phyloP scores from a whole-genome alignment of 73 alveolate species.

The Paramecium pentaurelia region DNA sequence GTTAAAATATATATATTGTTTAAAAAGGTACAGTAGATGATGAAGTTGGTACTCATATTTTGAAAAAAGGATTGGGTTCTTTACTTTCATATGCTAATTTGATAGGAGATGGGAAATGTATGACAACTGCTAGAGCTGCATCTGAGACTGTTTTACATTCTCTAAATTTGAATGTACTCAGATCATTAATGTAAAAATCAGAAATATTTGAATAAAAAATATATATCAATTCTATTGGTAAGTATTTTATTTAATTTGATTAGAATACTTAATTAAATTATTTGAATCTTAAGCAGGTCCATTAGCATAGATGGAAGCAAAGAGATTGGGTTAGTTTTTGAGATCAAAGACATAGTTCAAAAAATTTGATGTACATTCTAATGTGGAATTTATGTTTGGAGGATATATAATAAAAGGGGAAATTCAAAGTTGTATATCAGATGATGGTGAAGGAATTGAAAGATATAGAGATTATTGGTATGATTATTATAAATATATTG shows the following conservation, averaged over 20 bases:
- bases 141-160: neutral
- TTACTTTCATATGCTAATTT: conserved; percentile 52
- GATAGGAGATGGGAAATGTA: neutral
- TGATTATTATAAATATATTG: neutral
- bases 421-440: neutral
- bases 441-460: conserved; percentile 13
- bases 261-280: neutral
- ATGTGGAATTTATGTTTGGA: conserved; percentile 33
- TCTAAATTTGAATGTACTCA: neutral
- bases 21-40: conserved; percentile 49
- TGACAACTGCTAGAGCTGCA: conserved; percentile 21
- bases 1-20: conserved; percentile 36
- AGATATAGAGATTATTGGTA: conserved; percentile 35
- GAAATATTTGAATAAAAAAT: conserved; percentile 20
- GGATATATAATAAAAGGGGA: conserved; percentile 14
- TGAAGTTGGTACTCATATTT: conserved; percentile 13
- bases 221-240: neutral
- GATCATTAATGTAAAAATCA: neutral
- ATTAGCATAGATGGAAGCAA: neutral
- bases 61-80: conserved; percentile 54
- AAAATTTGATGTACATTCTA: neutral
- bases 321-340: neutral
- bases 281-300: conserved; percentile 41
- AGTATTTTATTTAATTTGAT: neutral
- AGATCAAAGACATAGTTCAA: neutral